Percentiles rank a stretch among this genome's conserved stretches.
phyloP scores from a whole-genome alignment of 1,139 yeast genomes.

The Yamadazyma buinensis region DNA sequence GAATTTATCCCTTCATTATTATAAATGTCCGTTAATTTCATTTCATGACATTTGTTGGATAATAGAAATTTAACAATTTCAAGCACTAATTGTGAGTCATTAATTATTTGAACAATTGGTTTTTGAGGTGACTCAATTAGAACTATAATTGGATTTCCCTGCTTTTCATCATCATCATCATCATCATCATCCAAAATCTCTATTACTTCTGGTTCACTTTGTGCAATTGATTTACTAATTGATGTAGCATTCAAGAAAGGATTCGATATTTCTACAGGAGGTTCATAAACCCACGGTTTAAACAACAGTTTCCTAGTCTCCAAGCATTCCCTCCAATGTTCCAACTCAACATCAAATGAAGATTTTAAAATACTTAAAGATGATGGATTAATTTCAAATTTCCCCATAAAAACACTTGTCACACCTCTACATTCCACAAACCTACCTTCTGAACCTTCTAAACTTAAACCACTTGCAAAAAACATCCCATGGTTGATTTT shows the following conservation, averaged over 20 bases:
- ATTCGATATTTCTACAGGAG: background rate
- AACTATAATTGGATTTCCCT: background rate
- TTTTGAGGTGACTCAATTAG: background rate
- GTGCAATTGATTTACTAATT: no score
- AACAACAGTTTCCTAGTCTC: constrained; percentile 18
- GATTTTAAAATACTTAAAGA: constrained; percentile 16
- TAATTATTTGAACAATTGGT: constrained; percentile 11
- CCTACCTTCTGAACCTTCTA: constrained; percentile 12
- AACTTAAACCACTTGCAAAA: constrained; percentile 10
- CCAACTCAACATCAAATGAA: constrained; percentile 22
- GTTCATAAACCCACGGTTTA: constrained; percentile 22
- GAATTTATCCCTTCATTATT: constrained; percentile 19
- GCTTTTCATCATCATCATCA: background rate
- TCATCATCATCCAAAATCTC: background rate
- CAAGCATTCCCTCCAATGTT: constrained; percentile 32
- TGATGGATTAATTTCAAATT: constrained; percentile 22
- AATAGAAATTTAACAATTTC: constrained; percentile 32
- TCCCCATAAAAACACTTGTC: constrained; percentile 6
- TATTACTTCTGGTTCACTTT: background rate
- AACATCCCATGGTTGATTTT: constrained; percentile 6
- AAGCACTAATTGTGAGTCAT: constrained; percentile 23
- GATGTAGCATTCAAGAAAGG: background rate
- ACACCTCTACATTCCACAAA: constrained; percentile 11
- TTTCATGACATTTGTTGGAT: constrained; percentile 14
- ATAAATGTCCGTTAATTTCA: constrained; percentile 25